These are phyloP conservation scores for Blastomyces gilchristii DNA, from an alignment of 2,329 filamentous ascomycete species.

Conservation along the genomic window DNA sequence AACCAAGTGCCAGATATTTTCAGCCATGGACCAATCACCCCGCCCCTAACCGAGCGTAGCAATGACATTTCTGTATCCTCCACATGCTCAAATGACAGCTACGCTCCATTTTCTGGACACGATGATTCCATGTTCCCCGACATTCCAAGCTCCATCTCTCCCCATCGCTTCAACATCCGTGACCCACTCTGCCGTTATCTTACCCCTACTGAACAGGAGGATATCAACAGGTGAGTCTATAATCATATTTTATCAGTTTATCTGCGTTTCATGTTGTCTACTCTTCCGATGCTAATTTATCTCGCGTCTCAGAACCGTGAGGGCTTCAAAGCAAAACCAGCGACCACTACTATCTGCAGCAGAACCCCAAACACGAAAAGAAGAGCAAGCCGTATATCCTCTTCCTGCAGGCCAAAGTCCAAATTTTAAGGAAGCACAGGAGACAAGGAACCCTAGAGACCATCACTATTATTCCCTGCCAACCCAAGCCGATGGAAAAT, in stretches of 20 bases:
- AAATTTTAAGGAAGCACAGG: constrained; percentile 30
- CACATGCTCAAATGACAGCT: constrained; percentile 31
- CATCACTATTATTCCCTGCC: constrained; percentile 35
- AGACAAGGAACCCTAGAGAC: constrained; percentile 33
- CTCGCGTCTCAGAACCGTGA: constrained; percentile 27
- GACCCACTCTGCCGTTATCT: constrained; percentile 33
- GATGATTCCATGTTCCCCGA: constrained; percentile 32
- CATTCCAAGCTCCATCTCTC: constrained; percentile 26
- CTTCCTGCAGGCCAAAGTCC: constrained; percentile 26
- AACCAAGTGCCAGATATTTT: constrained; percentile 30
- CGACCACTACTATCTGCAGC: constrained; percentile 28
- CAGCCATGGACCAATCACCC: constrained; percentile 32
- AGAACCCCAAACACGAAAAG: constrained; percentile 26
- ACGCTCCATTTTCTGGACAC: constrained; percentile 28
- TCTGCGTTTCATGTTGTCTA: constrained; percentile 2
- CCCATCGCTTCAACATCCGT: constrained; percentile 29
- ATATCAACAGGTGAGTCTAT: constrained; percentile 31
- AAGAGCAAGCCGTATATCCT: constrained; percentile 30
- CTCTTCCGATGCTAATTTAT: constrained; percentile 9
- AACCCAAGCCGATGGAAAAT: constrained; percentile 60
- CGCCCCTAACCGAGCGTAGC: constrained; percentile 34
- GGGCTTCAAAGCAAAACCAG: constrained; percentile 30
- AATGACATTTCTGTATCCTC: constrained; percentile 34
- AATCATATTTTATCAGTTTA: constrained; percentile 6
- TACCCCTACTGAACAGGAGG: constrained; percentile 32